Evolutionary conservation across 805 yeast genomes (phyloP).

Genomic region (Myxozyma vanderwaltii): DNA sequence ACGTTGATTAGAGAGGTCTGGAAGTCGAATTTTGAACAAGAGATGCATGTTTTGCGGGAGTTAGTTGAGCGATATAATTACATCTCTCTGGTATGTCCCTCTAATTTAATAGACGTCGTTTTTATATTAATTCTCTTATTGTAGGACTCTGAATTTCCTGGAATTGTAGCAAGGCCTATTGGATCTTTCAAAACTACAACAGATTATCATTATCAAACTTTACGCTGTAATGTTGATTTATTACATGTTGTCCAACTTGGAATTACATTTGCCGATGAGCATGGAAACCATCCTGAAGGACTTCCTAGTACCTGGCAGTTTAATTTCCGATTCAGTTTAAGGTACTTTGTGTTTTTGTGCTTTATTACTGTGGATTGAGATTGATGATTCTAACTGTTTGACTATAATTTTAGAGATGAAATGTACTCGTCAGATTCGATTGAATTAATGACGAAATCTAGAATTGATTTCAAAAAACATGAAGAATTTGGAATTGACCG

Average conservation of each 20-base stretch:
- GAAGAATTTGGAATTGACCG: slow-evolving; percentile 76
- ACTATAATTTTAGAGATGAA: slow-evolving; percentile 47
- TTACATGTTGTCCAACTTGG: slow-evolving; percentile 85
- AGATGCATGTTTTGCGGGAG: slow-evolving; percentile 45
- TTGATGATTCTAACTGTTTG: too few relatives aligned
- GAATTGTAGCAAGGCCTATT: slow-evolving; percentile 92
- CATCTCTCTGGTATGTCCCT: slow-evolving; percentile 38
- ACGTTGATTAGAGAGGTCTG: slow-evolving; percentile 44
- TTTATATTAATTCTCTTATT: slow-evolving; percentile 40
- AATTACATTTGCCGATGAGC: slow-evolving; percentile 67
- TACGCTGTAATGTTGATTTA: slow-evolving; percentile 87
- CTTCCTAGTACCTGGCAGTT: slow-evolving; percentile 91
- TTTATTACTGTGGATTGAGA: too few relatives aligned
- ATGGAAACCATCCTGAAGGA: slow-evolving; percentile 68
- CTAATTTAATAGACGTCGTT: background rate
- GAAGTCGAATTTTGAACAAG: slow-evolving; percentile 47
- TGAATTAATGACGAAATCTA: slow-evolving; percentile 75
- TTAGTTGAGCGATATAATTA: slow-evolving; percentile 45
- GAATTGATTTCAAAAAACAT: slow-evolving; percentile 77
- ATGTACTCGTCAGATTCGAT: slow-evolving; percentile 88
- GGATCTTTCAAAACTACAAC: slow-evolving; percentile 86
- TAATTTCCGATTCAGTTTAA: slow-evolving; percentile 79
- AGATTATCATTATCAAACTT: slow-evolving; percentile 94
- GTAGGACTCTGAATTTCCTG: slow-evolving; percentile 90
- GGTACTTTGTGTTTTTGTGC: slow-evolving; percentile 37